Evolutionary conservation across 108 stramenopile genomes (phyloP).

Genomic region (Cyclostephanos tholiformis): DNA sequence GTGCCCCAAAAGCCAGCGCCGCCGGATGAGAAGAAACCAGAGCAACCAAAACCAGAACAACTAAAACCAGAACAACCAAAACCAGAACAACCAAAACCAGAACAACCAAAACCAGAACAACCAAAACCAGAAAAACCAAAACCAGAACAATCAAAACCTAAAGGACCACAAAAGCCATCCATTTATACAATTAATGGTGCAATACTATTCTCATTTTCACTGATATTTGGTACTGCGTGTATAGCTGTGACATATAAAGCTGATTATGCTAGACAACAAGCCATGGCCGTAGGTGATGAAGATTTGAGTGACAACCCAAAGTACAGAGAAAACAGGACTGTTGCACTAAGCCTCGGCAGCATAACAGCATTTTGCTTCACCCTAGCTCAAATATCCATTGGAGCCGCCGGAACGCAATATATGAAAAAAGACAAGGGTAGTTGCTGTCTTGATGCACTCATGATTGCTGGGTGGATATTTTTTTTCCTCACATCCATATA

Average conservation of each 20-base stretch:
- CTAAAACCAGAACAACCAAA: conserved; percentile 3
- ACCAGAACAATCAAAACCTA: not conserved
- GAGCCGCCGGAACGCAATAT: conserved; percentile 19
- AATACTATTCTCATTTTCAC: conserved; percentile 9
- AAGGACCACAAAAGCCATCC: conserved; percentile 8
- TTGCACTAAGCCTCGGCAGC: conserved; percentile 17
- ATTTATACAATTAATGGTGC: not conserved
- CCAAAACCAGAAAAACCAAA: not conserved
- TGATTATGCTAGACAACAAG: conserved; percentile 3
- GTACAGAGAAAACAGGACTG: conserved; percentile 6
- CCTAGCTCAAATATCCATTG: conserved; percentile 11
- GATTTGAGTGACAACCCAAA: conserved; percentile 8
- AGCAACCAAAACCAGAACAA: conserved; percentile 1
- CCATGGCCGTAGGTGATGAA: not conserved
- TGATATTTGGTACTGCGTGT: conserved; percentile 23
- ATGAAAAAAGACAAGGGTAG: conserved; percentile 3
- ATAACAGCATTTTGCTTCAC: conserved; percentile 3
- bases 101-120: not conserved
- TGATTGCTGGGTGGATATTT: conserved; percentile 26
- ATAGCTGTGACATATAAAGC: conserved; percentile 23
- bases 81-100: not conserved
- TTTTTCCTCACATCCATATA: conserved; percentile 14
- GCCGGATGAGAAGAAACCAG: not conserved
- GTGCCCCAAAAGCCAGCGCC: not conserved
- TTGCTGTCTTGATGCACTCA: conserved; percentile 16